These are phyloP conservation scores for Apiotrichum veenhuisii DNA, from an alignment of 1,284 basidiomycete species.

Conservation along the genomic window DNA sequence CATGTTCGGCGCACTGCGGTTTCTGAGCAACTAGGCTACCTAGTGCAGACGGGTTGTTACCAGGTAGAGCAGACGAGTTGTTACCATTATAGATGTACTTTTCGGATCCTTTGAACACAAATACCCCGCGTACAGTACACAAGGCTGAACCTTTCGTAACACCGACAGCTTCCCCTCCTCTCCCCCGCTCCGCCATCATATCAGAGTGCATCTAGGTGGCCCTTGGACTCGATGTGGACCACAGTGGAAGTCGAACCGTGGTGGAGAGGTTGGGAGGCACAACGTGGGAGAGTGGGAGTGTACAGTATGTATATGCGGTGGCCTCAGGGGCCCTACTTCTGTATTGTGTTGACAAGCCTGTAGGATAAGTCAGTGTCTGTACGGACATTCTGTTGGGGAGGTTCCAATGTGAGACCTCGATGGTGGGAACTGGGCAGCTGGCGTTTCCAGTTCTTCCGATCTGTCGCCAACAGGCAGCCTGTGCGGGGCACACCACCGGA, in stretches of 20 bases:
- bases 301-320: neutral
- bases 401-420: too few species aligned
- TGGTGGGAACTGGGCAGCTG: too few species aligned
- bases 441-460: too few species aligned
- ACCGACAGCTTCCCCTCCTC: too few species aligned
- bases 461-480: too few species aligned
- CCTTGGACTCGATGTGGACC: neutral
- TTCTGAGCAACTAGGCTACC: slow-evolving; percentile 22
- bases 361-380: slow-evolving; percentile 13
- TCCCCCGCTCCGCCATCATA: neutral
- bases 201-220: slow-evolving; percentile 1
- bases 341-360: slow-evolving; percentile 51
- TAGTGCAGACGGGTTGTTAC: neutral
- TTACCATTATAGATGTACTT: too few species aligned
- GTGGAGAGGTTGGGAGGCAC: neutral
- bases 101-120: too few species aligned
- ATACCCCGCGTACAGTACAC: too few species aligned
- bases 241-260: neutral
- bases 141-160: too few species aligned
- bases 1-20: slow-evolving; percentile 38
- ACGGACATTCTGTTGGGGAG: too few species aligned
- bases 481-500: too few species aligned
- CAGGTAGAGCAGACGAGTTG: neutral
- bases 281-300: neutral
- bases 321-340: slow-evolving; percentile 32